phyloP scores from a whole-genome alignment of 345 rosid species.

The Acer yangbiense region DNA sequence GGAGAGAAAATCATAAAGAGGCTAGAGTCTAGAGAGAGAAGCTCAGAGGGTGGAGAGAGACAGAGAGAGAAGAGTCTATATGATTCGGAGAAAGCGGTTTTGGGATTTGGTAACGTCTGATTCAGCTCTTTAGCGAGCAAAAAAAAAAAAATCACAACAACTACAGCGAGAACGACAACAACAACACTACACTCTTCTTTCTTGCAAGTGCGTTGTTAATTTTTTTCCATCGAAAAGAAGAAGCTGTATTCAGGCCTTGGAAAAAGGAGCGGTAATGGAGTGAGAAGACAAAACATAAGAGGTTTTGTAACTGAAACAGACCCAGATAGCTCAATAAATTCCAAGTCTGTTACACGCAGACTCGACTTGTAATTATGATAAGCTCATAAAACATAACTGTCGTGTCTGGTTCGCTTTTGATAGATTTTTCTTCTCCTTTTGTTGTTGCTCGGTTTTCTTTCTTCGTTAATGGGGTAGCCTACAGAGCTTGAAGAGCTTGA shows the following conservation, averaged over 20 bases:
- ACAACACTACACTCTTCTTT: slow-evolving; percentile 12
- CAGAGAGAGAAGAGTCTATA: neutral
- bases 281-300: slow-evolving; percentile 29
- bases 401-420: slow-evolving; percentile 5
- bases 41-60: neutral
- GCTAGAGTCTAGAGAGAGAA: slow-evolving; percentile 11
- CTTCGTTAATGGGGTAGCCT: slow-evolving; percentile 53
- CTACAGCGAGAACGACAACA: slow-evolving; percentile 8
- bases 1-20: slow-evolving; percentile 3
- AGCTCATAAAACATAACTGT: slow-evolving; percentile 32
- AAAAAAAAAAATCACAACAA: slow-evolving; percentile 3
- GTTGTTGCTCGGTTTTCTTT: slow-evolving; percentile 20
- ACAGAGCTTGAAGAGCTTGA: slow-evolving; percentile 22
- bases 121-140: slow-evolving; percentile 14
- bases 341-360: slow-evolving; percentile 25
- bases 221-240: neutral
- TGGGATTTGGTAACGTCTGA: slow-evolving; percentile 39
- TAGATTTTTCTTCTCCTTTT: neutral
- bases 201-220: slow-evolving; percentile 18
- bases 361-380: slow-evolving; percentile 10
- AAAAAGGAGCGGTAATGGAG: slow-evolving; percentile 29
- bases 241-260: slow-evolving; percentile 2
- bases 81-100: slow-evolving; percentile 23
- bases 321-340: slow-evolving; percentile 19
- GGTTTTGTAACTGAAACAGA: slow-evolving; percentile 44